Conservation (phyloP, 2,329 filamentous ascomycete species). For the Cercospora nicotianae region DNA sequence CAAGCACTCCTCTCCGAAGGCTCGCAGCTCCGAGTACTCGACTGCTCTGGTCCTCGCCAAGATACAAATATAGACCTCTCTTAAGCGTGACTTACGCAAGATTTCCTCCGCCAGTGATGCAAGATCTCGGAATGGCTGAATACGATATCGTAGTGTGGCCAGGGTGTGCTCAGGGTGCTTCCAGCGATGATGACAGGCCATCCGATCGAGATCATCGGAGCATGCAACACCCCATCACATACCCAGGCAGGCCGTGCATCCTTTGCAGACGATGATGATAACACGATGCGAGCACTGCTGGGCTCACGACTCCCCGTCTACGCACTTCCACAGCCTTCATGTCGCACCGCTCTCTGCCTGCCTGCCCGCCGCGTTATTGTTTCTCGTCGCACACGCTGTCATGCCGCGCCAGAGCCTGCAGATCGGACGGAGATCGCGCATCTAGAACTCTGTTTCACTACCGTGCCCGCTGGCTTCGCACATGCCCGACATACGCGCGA, state of each 20-base stretch:
- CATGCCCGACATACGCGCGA: neutral
- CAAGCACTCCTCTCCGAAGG: neutral
- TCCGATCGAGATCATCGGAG: neutral
- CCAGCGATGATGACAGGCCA: neutral
- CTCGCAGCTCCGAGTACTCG: neutral
- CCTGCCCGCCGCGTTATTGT: neutral
- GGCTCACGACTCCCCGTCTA: neutral
- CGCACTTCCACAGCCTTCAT: neutral
- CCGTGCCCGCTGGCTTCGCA: neutral
- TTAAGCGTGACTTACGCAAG: neutral
- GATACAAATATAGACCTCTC: neutral
- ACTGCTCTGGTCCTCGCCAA: neutral
- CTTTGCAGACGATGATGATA: neutral
- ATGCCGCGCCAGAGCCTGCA: neutral
- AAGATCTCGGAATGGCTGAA: neutral
- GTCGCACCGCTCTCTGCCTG: neutral
- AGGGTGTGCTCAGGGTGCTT: neutral
- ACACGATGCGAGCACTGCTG: neutral
- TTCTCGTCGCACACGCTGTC: neutral
- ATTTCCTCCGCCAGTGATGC: neutral
- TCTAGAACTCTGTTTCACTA: conserved; percentile 4
- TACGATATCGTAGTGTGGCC: neutral
- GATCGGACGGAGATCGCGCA: conserved; percentile 1
- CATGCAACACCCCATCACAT: neutral
- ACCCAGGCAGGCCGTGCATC: neutral